Conservation (phyloP, 805 yeast species). For the Pichia sporocuriosa region DNA sequence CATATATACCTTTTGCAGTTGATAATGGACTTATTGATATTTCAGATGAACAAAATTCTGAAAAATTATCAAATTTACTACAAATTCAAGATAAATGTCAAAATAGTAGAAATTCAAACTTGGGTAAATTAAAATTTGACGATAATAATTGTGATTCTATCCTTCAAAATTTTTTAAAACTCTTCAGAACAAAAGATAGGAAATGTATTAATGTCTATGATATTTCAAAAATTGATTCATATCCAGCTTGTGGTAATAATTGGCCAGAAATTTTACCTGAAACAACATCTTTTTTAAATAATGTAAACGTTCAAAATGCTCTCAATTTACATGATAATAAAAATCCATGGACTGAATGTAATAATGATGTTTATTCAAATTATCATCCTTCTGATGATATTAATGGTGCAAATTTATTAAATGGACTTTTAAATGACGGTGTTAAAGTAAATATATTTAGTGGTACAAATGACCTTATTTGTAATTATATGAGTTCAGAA, state of each 20-base stretch:
- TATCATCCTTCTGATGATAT: slow-evolving; percentile 39
- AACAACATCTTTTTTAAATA: slow-evolving; percentile 46
- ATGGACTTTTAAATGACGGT: slow-evolving; percentile 46
- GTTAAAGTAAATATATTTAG: slow-evolving; percentile 67
- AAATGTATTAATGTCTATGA: slow-evolving; percentile 83
- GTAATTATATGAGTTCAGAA: slow-evolving; percentile 76
- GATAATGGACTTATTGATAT: slow-evolving; percentile 48
- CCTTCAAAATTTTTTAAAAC: slow-evolving; percentile 32
- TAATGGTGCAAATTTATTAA: slow-evolving; percentile 60
- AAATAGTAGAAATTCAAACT: slow-evolving; percentile 35
- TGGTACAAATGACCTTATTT: slow-evolving; percentile 85
- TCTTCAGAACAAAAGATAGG: slow-evolving; percentile 18
- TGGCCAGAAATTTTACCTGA: slow-evolving; percentile 70
- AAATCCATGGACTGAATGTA: slow-evolving; percentile 72
- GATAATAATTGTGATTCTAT: slow-evolving; percentile 35
- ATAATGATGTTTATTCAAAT: slow-evolving; percentile 43
- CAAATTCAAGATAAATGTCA: slow-evolving; percentile 56
- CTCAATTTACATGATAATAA: slow-evolving; percentile 41
- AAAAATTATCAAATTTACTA: slow-evolving; percentile 36
- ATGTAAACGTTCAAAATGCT: slow-evolving; percentile 38
- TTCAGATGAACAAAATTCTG: slow-evolving; percentile 21
- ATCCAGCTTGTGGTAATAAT: slow-evolving; percentile 83
- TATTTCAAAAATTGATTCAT: slow-evolving; percentile 58
- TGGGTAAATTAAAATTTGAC: slow-evolving; percentile 16
- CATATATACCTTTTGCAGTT: slow-evolving; percentile 67